Evolutionary conservation across 108 stramenopile species (phyloP), one percentile per base, ranked within the genome.

Genomic region (Bacterosira constricta): DNA sequence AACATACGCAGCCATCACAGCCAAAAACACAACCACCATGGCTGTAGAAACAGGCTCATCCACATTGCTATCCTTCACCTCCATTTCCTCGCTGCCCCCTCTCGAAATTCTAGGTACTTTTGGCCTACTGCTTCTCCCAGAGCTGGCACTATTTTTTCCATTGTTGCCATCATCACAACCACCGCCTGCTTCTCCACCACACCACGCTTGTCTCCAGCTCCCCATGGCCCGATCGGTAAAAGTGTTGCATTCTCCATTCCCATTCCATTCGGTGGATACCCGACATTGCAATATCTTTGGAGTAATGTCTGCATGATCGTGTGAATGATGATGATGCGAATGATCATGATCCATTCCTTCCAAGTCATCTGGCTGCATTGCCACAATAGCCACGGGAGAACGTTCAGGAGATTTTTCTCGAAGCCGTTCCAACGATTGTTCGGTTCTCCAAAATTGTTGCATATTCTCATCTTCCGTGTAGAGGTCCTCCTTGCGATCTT

Each of bases 251-350:
- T 84, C 83, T 20, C 86, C 86, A 32, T 77, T 75, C 29, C 84
- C 84, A 32, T 83, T 75, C 83, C 86, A 87, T 55, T 88, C 83
- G 9, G 77, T 74, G 20, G 52, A 65, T 8, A 70, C 38, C 29
- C 83, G 73, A 39, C 71, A 63, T 55, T 90, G 86, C 36, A 80
- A 15, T 42, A 83, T 71, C 12, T 58, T 70, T 45, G 85, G 73
- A 23, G 53, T 69, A 25, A 78, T 73, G 59, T 84, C 86, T 12
- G 74, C 67, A 45, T 68, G 73, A 31, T 73, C 36, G 39, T 77
- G 54, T 23, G 52, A 37, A 42, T 66, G 58, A 37, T 60, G 63
- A 52, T 66, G 63, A 32, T 66, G 59, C 50, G 37, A 32, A 37
- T 62, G 60, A 26, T 50, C 68, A 12, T 77, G 37, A 15, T 68